Conservation (phyloP, 108 stramenopile genomes). For the Pseudonitzschia multiseries region DNA sequence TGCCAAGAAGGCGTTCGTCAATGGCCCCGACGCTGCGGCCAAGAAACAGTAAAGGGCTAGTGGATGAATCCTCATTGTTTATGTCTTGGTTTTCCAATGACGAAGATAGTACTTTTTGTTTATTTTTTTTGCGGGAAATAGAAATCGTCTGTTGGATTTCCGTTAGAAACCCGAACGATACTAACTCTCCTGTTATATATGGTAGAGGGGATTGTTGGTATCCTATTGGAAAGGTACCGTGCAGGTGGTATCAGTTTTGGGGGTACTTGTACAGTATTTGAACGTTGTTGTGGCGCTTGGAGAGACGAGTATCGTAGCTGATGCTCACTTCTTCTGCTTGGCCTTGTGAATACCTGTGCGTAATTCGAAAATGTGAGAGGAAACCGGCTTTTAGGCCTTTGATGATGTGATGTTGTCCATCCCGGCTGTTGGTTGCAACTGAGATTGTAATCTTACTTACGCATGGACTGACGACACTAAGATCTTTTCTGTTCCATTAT, state of each 20-base stretch:
- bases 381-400: no score
- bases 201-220: no score
- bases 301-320: not conserved
- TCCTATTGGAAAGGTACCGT: not conserved
- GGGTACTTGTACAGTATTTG: not conserved
- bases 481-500: not conserved
- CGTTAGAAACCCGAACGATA: no score
- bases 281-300: not conserved
- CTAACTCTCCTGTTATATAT: no score
- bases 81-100: not conserved
- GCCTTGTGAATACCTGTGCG: no score
- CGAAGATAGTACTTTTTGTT: no score
- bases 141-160: no score
- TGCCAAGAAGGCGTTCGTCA: not conserved
- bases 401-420: no score
- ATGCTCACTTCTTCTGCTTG: no score
- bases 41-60: not conserved
- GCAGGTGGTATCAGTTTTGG: not conserved
- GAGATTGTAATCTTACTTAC: not conserved
- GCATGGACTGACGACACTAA: not conserved
- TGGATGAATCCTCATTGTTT: slow-evolving; percentile 11
- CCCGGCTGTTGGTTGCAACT: no score
- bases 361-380: no score
- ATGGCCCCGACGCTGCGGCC: not conserved
- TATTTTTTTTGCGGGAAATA: no score